Evolutionary conservation across 2,329 filamentous ascomycete species (phyloP), one percentile per base, ranked within the genome.

Genomic region (Epichloe glyceriae): DNA sequence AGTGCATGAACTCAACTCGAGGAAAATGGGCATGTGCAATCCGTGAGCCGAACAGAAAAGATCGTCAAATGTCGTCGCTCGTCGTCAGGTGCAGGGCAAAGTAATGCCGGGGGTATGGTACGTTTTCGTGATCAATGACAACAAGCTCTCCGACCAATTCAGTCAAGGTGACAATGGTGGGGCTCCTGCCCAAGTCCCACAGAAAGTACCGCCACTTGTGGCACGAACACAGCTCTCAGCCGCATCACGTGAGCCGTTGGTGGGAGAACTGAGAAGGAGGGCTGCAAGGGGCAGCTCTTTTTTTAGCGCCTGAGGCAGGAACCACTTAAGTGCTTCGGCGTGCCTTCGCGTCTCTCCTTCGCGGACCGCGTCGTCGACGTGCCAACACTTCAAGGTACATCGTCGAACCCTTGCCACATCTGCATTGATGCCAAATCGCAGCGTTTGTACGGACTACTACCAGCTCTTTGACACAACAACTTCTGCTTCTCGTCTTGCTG

Each of bases 311-410:
- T 67, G 54, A 67, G 65, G 65, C 64, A 67, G 38, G 52, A 54
- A 58, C 55, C 55, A 55, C 57, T 63, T 68, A 62, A 67, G 66
- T 67, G 62, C 56, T 62, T 62, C 65, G 65, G 65, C 66, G 66
- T 67, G 52, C 48, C 53, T 56, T 60, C 66, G 66, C 66, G 66
- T 68, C 64, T 66, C 56, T 59, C 58, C 39, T 52, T 48, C 55
- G 40, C 49, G 43, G 30, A 63, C 55, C 67, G 67, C 67, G 67
- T 69, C 65, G 59, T 56, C 52, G 56, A 63, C 65, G 66, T 67
- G 65, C 58, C 61, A 55, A 59, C 55, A 61, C 57, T 57, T 57
- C 56, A 55, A 38, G 50, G 59, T 51, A 54, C 61, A 56, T 57
- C 37, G 37, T 57, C 56, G 44, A 56, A 57, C 55, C 59, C 54